phyloP scores from a whole-genome alignment of 805 yeast genomes.

The Maudiozyma saulgeensis region DNA sequence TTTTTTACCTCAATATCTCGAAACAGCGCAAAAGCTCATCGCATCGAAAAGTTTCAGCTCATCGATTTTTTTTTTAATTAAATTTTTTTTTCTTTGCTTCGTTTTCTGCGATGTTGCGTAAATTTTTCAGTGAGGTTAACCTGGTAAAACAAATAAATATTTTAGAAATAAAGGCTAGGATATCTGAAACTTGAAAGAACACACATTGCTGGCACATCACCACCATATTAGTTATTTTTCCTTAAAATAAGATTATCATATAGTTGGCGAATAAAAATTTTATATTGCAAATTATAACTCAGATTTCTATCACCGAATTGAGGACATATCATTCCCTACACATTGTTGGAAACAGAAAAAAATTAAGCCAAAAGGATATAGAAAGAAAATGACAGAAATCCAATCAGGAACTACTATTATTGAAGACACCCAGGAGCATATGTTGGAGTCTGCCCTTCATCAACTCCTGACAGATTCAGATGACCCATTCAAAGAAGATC shows the following conservation, averaged over 20 bases:
- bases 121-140: not conserved
- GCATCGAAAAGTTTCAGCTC: not conserved
- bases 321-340: no score
- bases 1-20: not conserved
- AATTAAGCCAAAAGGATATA: not conserved
- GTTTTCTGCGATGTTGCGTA: not conserved
- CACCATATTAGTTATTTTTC: no score
- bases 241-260: not conserved
- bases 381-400: not conserved
- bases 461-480: not conserved
- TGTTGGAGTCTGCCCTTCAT: not conserved
- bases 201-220: no score
- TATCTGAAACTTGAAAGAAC: no score
- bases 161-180: no score
- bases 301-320: no score
- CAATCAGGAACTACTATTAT: not conserved
- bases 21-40: not conserved
- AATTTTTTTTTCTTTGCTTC: not conserved
- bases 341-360: no score
- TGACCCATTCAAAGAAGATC: conserved; percentile 13
- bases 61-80: not conserved
- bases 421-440: not conserved
- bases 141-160: no score
- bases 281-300: no score
- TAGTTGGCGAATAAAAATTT: no score